Base-by-base conservation (phyloP, 805 yeast genomes). In the Wickerhamomyces sydowiorum region DNA sequence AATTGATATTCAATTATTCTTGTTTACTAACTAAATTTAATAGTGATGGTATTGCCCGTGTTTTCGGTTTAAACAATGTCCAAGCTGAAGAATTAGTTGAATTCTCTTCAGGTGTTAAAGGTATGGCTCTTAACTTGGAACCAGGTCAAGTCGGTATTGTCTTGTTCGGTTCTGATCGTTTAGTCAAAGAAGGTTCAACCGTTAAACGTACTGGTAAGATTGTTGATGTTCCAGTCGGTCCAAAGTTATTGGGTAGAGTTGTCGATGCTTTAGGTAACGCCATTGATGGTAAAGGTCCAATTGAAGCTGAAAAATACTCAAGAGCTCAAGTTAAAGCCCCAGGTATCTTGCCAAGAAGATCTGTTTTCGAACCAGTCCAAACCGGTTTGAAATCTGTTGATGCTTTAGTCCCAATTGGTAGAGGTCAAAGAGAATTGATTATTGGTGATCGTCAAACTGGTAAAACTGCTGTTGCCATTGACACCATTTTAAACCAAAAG, bases 371-470 rank as follows among this genome's bases (percentile, higher is more conserved):
- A 82, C 99, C 99, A 70, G 93, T 93, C 85, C 99, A 93, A 80
- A 91, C 99, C 64, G 99, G 99, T 84, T 84, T 93, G 68, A 93
- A 93, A 80, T 83, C 97, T 52, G 96, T 93, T 61, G 99, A 93
- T 70, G 91, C 99, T 68, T 83, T 93, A 65, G 99, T 93, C 73
- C 99, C 99, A 73, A 74, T 93, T 62, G 99, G 99, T 70, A 93
- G 99, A 86, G 99, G 99, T 73, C 99, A 93, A 79, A 93, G 99
- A 87, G 99, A 93, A 81, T 79, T 93, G 86, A 91, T 91, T 66
- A 91, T 91, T 69, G 99, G 99, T 84, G 99, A 91, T 75, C 91
- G 99, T 82, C 99, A 93, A 80, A 93, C 99, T 65, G 99, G 99
- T 85, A 93, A 93, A 82, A 93, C 99, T 67, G 96, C 98, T 55